These are phyloP conservation scores for Plantago rigida DNA, from an alignment of 305 asterid genomes.

Conservation along the genomic window DNA sequence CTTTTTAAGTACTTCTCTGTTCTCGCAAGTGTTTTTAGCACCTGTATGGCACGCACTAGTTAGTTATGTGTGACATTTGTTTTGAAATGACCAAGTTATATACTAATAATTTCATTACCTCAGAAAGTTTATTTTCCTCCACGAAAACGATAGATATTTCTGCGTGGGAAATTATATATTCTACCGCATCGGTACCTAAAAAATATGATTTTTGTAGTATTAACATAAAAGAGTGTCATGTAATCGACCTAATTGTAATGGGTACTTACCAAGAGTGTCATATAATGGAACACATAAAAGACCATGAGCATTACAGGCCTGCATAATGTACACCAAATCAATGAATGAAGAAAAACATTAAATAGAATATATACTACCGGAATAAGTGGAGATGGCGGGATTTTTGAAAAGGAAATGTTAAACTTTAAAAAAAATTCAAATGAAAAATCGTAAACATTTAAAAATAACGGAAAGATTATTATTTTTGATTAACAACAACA, in stretches of 20 bases:
- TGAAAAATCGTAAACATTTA: too few relatives aligned
- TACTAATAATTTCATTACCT: slow-evolving; percentile 34
- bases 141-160: slow-evolving; percentile 63
- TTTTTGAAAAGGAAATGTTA: too few relatives aligned
- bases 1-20: slow-evolving; percentile 54
- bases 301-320: slow-evolving; percentile 86
- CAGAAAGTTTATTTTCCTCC: slow-evolving; percentile 59
- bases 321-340: background rate
- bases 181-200: slow-evolving; percentile 76
- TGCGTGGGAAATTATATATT: slow-evolving; percentile 67
- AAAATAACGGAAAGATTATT: too few relatives aligned
- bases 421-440: too few relatives aligned
- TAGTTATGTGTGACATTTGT: background rate
- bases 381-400: too few relatives aligned
- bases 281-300: slow-evolving; percentile 68
- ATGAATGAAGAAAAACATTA: too few relatives aligned
- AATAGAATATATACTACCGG: too few relatives aligned
- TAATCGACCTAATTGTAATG: background rate
- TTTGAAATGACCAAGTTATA: background rate
- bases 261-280: slow-evolving; percentile 60
- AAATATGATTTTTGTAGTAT: background rate
- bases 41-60: slow-evolving; percentile 32
- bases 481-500: too few relatives aligned
- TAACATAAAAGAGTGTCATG: too few relatives aligned
- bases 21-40: slow-evolving; percentile 55